These are phyloP conservation scores for Gleditsia sinensis DNA, from an alignment of 306 rosid species.

Conservation along the genomic window DNA sequence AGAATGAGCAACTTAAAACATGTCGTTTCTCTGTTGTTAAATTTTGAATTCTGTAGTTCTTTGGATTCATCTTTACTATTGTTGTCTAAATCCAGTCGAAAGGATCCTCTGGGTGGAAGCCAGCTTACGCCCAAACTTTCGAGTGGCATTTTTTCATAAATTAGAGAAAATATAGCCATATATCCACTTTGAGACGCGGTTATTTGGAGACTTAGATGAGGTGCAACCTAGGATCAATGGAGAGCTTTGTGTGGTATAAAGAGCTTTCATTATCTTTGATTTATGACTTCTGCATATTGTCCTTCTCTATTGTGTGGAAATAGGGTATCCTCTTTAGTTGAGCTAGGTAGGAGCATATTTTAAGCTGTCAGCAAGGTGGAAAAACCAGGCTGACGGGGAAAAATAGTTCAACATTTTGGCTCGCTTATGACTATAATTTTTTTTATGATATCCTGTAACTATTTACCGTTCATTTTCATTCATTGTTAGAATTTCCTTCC, in stretches of 20 bases:
- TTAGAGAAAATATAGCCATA: background rate
- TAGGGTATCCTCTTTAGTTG: conserved; percentile 1
- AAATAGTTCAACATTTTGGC: conserved; percentile 26
- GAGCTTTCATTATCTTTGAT: conserved; percentile 16
- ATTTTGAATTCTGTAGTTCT: conserved; percentile 1
- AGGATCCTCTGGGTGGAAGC: background rate
- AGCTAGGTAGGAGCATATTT: conserved; percentile 17
- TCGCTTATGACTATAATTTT: conserved; percentile 19
- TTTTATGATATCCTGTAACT: background rate
- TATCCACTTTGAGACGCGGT: background rate
- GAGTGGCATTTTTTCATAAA: background rate
- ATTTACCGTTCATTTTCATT: background rate
- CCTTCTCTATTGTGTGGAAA: conserved; percentile 21
- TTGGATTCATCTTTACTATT: conserved; percentile 1
- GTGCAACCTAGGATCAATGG: conserved; percentile 3
- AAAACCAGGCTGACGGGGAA: conserved; percentile 3
- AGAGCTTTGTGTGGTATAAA: background rate
- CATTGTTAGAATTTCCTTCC: background rate
- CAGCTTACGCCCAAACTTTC: background rate
- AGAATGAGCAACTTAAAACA: background rate
- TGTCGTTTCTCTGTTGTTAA: background rate
- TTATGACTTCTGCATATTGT: background rate
- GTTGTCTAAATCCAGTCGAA: conserved; percentile 5
- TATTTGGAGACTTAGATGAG: conserved; percentile 14
- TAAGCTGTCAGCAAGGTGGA: conserved; percentile 21